These are phyloP conservation scores for Cladosporium sp. DNA, from an alignment of 2,329 filamentous ascomycete genomes.

Conservation along the genomic window DNA sequence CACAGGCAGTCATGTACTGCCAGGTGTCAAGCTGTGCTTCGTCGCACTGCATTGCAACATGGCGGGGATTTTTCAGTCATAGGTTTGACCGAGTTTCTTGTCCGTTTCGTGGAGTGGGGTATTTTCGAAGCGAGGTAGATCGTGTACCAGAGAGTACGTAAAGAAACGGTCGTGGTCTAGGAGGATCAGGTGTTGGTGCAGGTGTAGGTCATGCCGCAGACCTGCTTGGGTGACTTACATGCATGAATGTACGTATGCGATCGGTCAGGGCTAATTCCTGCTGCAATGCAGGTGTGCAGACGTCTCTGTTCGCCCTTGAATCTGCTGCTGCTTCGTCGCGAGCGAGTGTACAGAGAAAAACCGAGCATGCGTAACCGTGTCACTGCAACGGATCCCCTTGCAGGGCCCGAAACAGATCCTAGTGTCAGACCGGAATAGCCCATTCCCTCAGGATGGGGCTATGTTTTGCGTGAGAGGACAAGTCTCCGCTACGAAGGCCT, in stretches of 20 bases:
- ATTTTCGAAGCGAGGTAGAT: neutral
- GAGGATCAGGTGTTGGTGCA: neutral
- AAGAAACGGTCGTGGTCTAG: neutral
- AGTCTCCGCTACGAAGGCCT: neutral
- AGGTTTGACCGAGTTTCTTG: constrained; percentile 5
- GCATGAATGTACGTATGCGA: neutral
- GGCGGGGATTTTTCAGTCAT: neutral
- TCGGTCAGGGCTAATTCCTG: neutral
- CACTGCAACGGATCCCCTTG: neutral
- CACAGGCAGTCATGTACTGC: neutral
- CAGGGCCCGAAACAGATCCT: neutral
- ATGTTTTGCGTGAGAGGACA: neutral
- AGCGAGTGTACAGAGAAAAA: no score
- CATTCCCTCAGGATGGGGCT: neutral
- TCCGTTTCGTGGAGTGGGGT: neutral
- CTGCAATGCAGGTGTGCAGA: neutral
- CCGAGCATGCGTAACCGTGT: no score
- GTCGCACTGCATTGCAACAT: neutral
- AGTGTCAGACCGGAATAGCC: neutral
- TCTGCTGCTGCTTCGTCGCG: neutral
- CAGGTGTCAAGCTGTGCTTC: constrained; percentile 12
- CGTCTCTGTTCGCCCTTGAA: neutral
- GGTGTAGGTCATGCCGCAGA: constrained; percentile 1
- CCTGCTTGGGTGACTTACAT: constrained; percentile 1
- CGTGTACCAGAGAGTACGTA: neutral